These are phyloP conservation scores for Ophiocordyceps australis DNA, from an alignment of 2,329 filamentous ascomycete species.

Conservation along the genomic window DNA sequence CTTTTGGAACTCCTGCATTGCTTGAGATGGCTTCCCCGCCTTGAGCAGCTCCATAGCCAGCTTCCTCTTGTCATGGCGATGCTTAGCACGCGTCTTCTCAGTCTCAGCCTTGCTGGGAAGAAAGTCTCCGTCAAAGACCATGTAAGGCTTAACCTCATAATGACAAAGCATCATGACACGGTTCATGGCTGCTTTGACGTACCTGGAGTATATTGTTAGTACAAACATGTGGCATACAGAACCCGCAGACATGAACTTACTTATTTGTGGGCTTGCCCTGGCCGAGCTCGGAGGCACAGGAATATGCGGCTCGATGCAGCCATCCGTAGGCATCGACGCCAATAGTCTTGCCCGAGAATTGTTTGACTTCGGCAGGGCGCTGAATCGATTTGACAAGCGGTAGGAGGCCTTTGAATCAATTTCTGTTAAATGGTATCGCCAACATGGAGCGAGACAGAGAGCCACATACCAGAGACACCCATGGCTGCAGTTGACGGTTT, in stretches of 20 bases:
- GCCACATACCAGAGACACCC: too few relatives aligned
- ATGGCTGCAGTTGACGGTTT: too few relatives aligned
- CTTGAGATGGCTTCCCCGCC: conserved; percentile 64
- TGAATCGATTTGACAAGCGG: conserved; percentile 94
- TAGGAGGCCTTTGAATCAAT: conserved; percentile 74
- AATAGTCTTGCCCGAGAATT: conserved; percentile 71
- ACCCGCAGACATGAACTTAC: conserved; percentile 24
- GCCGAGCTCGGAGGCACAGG: conserved; percentile 81
- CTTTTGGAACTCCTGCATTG: conserved; percentile 79
- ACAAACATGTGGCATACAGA: not conserved
- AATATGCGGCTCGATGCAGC: conserved; percentile 83
- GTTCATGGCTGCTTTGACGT: conserved; percentile 77
- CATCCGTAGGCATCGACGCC: conserved; percentile 97
- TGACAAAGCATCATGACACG: conserved; percentile 87
- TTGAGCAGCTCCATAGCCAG: conserved; percentile 62
- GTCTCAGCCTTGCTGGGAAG: conserved; percentile 85
- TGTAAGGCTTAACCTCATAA: conserved; percentile 83
- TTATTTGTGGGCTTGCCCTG: conserved; percentile 75
- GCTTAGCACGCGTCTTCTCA: conserved; percentile 58
- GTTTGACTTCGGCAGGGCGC: conserved; percentile 69
- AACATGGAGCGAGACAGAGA: too few relatives aligned
- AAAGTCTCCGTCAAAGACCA: conserved; percentile 92
- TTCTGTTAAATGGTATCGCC: too few relatives aligned
- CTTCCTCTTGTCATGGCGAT: conserved; percentile 59
- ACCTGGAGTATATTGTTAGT: conserved; percentile 29